These are phyloP conservation scores for Multifurca ochricompacta DNA, from an alignment of 768 basidiomycete species.

Conservation along the genomic window DNA sequence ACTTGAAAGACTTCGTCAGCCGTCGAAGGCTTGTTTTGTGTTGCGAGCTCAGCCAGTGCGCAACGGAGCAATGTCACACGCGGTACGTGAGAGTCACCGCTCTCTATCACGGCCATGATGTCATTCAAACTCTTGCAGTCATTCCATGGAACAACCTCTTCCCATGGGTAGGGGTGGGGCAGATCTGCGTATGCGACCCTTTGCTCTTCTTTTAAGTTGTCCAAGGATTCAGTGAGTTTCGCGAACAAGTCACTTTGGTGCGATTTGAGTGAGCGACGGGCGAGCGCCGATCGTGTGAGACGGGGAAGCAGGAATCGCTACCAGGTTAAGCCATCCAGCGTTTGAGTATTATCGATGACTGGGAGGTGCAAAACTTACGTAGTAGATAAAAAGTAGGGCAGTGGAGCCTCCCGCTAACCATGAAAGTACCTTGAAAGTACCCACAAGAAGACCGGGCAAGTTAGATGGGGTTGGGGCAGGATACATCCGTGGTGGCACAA, in stretches of 20 bases:
- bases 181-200: constrained; percentile 47
- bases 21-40: constrained; percentile 35
- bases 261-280: constrained; percentile 50
- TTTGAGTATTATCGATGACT: not conserved
- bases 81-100: constrained; percentile 30
- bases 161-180: constrained; percentile 44
- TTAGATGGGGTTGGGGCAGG: constrained; percentile 63
- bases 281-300: constrained; percentile 47
- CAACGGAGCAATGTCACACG: constrained; percentile 55
- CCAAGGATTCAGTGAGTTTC: constrained; percentile 47
- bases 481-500: constrained; percentile 65
- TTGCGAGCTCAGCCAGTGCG: constrained; percentile 43
- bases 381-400: constrained; percentile 51
- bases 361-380: constrained; percentile 37
- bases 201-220: constrained; percentile 49
- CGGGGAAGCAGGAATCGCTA: constrained; percentile 67
- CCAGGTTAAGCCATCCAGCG: not conserved
- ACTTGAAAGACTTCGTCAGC: constrained; percentile 53
- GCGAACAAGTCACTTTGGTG: constrained; percentile 54
- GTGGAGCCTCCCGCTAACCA: constrained; percentile 66
- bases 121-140: constrained; percentile 40
- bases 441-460: constrained; percentile 58
- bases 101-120: constrained; percentile 24
- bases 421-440: constrained; percentile 47
- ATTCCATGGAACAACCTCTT: constrained; percentile 40